Conservation (phyloP, 768 basidiomycete species). For the Kondoa malvinella region DNA sequence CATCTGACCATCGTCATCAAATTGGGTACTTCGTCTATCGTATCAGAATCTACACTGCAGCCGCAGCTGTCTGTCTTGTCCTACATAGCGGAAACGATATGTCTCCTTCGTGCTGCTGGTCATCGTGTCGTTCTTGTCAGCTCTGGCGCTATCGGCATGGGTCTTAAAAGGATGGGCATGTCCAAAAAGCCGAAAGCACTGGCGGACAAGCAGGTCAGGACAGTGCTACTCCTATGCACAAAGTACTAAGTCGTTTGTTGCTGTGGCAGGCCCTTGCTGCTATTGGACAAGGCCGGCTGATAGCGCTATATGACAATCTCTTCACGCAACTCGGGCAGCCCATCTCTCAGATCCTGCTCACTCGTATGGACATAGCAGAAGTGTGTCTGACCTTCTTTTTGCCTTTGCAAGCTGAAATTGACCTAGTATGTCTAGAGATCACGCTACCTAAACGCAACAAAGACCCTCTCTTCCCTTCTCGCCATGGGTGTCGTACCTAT, state of each 20-base stretch:
- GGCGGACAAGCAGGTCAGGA: conserved; percentile 74
- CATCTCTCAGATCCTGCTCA: conserved; percentile 84
- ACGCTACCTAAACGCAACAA: conserved; percentile 87
- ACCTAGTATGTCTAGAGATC: conserved; percentile 46
- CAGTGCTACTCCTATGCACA: not conserved
- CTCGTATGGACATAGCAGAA: conserved; percentile 91
- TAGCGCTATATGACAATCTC: conserved; percentile 91
- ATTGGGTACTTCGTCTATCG: conserved; percentile 93
- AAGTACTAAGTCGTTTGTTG: conserved; percentile 6
- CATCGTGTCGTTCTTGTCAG: conserved; percentile 92
- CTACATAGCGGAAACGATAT: conserved; percentile 76
- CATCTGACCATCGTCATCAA: conserved; percentile 64
- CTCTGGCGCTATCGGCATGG: conserved; percentile 94
- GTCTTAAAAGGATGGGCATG: conserved; percentile 76
- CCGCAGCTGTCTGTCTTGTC: conserved; percentile 82
- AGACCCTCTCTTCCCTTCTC: conserved; percentile 78
- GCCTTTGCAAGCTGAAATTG: not conserved
- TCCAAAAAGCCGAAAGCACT: conserved; percentile 62
- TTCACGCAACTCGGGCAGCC: conserved; percentile 87
- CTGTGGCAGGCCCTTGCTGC: conserved; percentile 67
- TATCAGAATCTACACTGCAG: conserved; percentile 70
- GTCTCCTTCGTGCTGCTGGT: conserved; percentile 55
- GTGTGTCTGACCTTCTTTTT: conserved; percentile 37
- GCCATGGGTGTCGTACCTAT: conserved; percentile 92
- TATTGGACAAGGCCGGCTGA: conserved; percentile 88